Base-by-base conservation (phyloP, 2,329 filamentous ascomycete genomes). In the Peltaster fructicola region DNA sequence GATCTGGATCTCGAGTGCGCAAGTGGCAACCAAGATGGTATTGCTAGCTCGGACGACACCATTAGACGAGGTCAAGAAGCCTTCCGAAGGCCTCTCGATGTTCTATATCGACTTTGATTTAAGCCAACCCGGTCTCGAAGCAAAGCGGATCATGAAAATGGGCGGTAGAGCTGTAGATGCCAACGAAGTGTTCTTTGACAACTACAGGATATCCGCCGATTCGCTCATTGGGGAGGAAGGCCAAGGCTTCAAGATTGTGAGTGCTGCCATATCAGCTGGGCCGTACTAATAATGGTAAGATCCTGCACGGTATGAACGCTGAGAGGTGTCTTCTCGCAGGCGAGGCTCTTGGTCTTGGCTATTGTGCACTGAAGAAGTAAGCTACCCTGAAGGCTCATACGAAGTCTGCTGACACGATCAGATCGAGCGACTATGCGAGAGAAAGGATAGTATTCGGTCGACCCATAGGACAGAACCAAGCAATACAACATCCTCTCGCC, bases 111-210 rank as follows among this genome's bases (percentile, higher is more conserved):
- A 79, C 30, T 60, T 90, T 4, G 67, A 85, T 44, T 62, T 61
- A 12, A 43, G 44, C 0, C 52, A 61, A 4, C 63, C 73, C 0
- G 66, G 66, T 0, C 54, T 85, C 1, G 65, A 74, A 7, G 56
- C 88, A 43, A 68, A 67, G 20, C 67, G 56, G 41, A 90, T 90
- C 38, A 71, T 67, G 49, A 90, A 90, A 48, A 88, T 90, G 78
- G 81, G 81, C 6, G 76, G 78, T 0, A 59, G 77, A 8, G 77
- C 78, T 0, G 69, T 90, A 1, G 79, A 88, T 40, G 77, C 79
- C 1, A 90, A 90, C 37, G 77, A 88, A 43, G 73, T 90, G 2
- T 90, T 90, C 49, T 88, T 90, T 44, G 77, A 88, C 47, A 66
- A 73, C 36, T 90, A 84, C 47, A 47, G 51, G 4, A 66, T 88